A percentile compares a stretch with the other conserved stretches of the same genome.
Evolutionary conservation across 2,329 filamentous ascomycete species (phyloP).

Genomic region (Curvularia lunata): DNA sequence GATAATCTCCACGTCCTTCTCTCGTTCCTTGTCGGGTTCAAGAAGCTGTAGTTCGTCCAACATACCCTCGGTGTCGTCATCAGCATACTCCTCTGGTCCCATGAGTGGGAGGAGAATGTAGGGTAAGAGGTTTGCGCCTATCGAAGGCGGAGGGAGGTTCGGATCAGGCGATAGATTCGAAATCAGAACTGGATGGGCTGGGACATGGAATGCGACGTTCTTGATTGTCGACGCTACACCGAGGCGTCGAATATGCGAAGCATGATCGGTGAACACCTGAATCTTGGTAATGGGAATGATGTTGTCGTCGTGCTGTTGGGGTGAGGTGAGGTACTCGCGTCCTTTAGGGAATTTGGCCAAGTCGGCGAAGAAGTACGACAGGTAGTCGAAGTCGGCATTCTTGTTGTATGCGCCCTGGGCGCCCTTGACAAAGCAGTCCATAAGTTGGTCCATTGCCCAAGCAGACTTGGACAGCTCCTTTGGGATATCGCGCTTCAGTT

Average conservation of each 20-base stretch:
- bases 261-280: conserved; percentile 91
- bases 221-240: conserved; percentile 98
- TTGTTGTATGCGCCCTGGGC: conserved; percentile 83
- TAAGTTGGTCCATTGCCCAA: conserved; percentile 82
- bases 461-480: conserved; percentile 74
- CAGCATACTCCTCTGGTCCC: conserved; percentile 84
- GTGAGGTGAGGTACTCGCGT: conserved; percentile 74
- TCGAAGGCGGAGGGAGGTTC: conserved; percentile 56
- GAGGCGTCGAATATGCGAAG: conserved; percentile 79
- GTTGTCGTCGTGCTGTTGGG: conserved; percentile 75
- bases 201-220: conserved; percentile 84
- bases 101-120: conserved; percentile 89
- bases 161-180: conserved; percentile 47
- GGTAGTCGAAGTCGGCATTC: conserved; percentile 85
- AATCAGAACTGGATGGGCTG: conserved; percentile 73
- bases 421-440: conserved; percentile 96
- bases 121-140: conserved; percentile 80
- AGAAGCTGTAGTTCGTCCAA: conserved; percentile 88
- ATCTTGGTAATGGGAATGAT: conserved; percentile 91
- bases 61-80: conserved; percentile 87
- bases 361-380: conserved; percentile 93
- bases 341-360: conserved; percentile 79
- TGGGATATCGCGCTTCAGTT: conserved; percentile 71
- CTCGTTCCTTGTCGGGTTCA: conserved; percentile 86
- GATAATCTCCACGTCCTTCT: conserved; percentile 76